Evolutionary conservation across 306 rosid species (phyloP), one percentile per base, ranked within the genome.

Genomic region (Vigna mungo): DNA sequence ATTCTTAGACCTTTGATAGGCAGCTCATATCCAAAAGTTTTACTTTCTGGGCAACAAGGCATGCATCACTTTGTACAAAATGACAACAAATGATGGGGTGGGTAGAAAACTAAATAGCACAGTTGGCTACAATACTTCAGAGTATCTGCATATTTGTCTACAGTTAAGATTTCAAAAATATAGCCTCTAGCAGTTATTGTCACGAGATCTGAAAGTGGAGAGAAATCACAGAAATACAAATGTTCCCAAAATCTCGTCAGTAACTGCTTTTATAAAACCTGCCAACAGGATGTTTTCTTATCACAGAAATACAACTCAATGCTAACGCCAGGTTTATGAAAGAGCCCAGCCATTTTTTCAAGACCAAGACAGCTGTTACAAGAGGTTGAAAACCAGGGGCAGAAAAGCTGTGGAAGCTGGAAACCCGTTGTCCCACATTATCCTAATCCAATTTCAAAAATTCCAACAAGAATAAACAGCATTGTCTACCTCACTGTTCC

Each of bases 401-500:
- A 53, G 58, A 51, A 78, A 79, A 74, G 68, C 70, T 23, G 71
- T 59, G 68, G 69, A 82, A 71, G 63, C 74, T 52, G 78, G 74
- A 75, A 68, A 81, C 59, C 51, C 77, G 66, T 37, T 60, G 55
- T 78, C 77, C 73, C 66, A 68, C 70, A 14, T 20, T 75, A 72
- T 75, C 78, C 78, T 72, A 53, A 49, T 82, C 72, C 41, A 48
- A 52, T 79, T 72, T 81, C 55, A 44, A 39, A 79, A 83, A 43
- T 69, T 78, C 74, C 84, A 37, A 53, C 32, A 76, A 61, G 75
- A 80, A 74, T 52, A 6, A 63, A 58, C 60, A 69, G 70, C 59
- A 60, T 53, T 52, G 52, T 75, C 77, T 55, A 63, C 82, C 82
- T 90, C 83, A 88, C 85, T 90, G 61, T 59, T 89, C 97, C 80